Base-by-base conservation (phyloP, 805 yeast genomes). In the Suhomyces faveliae region DNA sequence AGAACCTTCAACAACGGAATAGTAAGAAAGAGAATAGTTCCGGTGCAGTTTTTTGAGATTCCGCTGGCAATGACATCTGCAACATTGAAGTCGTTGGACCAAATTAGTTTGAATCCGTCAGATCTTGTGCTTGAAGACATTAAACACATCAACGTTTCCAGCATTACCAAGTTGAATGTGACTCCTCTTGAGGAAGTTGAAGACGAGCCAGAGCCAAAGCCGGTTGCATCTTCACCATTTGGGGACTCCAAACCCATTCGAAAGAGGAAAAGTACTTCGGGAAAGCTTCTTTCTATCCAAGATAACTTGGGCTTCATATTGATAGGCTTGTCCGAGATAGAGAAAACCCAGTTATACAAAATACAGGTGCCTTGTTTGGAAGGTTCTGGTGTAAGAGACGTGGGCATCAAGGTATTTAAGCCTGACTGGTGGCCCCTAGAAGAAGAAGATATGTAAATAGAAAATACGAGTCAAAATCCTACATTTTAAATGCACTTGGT, bases 1-100 rank as follows among this genome's bases (percentile, higher is more conserved):
- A 78, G 99, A 57, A 85, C 97, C 0, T 84, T 78, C 59, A 88
- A 87, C 51, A 83, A 85, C 25, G 96, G 97, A 3, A 79, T 84
- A 1, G 79, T 91, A n/a, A 75, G 96, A 24, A 90, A 91, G 58
- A 73, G 98, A 47, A 71, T 89, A 2, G 80, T 88, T 41, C 97
- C 98, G 0, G 81, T 67, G 4, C 68, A 63, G 45, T 70, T 72
- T 40, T 68, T 62, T 35, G 59, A 51, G 7, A 45, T 63, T 0
- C 43, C 37, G 6, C 52, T 51, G 3, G 55, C 42, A 12, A 37
- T 38, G 12, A 22, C 13, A 4, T 20, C 40, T 9, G 20, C 15
- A 73, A 78, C 24, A 59, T 66, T 20, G 45, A 45, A 23, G 3
- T 35, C n/a, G 2, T 43, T 44, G 33, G 60, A 61, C 3, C 48